phyloP scores from a whole-genome alignment of 345 rosid species.

The Abelmoschus esculentus region DNA sequence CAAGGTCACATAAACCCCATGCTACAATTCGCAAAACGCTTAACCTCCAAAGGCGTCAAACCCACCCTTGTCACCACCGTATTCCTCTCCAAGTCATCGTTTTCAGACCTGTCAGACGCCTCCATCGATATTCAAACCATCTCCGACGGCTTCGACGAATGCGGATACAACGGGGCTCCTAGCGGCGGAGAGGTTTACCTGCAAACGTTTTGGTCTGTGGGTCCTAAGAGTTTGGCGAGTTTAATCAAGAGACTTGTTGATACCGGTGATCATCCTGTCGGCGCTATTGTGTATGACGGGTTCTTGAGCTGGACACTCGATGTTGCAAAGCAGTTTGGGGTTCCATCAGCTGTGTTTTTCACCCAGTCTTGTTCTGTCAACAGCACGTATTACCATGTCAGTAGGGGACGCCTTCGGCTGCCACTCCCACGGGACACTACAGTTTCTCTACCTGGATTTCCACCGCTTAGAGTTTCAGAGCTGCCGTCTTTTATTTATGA shows the following conservation, averaged over 20 bases:
- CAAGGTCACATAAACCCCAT: slow-evolving; percentile 34
- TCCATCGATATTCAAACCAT: slow-evolving; percentile 9
- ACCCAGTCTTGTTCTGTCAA: background rate
- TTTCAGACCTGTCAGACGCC: background rate
- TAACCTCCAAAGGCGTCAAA: slow-evolving; percentile 23
- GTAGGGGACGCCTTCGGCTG: background rate
- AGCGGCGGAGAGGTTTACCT: background rate
- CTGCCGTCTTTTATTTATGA: slow-evolving; percentile 17
- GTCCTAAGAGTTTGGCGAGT: background rate
- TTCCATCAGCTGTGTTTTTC: background rate
- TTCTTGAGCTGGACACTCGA: slow-evolving; percentile 7
- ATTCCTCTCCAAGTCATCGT: slow-evolving; percentile 9
- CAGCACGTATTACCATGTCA: slow-evolving; percentile 18
- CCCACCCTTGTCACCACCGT: slow-evolving; percentile 19
- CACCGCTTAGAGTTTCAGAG: slow-evolving; percentile 13
- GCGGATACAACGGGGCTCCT: background rate
- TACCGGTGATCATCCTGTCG: background rate
- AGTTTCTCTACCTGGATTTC: slow-evolving; percentile 23
- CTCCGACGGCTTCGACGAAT: slow-evolving; percentile 24
- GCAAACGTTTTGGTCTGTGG: background rate
- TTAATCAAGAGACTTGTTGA: background rate
- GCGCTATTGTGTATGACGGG: background rate
- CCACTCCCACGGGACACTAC: background rate
- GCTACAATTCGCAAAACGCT: slow-evolving; percentile 28
- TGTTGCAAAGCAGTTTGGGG: slow-evolving; percentile 16